These are phyloP conservation scores for Exophiala bonariae DNA, from an alignment of 2,329 filamentous ascomycete species.

Conservation along the genomic window DNA sequence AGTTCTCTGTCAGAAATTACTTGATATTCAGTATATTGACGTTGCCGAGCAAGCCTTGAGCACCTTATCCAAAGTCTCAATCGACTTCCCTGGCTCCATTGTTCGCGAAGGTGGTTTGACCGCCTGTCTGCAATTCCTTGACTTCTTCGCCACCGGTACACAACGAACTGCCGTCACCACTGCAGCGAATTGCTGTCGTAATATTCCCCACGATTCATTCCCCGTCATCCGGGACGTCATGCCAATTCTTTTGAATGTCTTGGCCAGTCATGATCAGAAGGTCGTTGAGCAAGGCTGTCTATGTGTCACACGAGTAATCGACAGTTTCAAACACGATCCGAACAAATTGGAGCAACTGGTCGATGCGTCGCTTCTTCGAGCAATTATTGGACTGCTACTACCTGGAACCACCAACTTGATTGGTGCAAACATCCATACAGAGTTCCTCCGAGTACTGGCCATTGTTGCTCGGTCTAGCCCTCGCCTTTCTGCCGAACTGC, in stretches of 20 bases:
- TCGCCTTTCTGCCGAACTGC: conserved; percentile 79
- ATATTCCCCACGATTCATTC: conserved; percentile 93
- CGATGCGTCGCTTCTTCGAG: conserved; percentile 80
- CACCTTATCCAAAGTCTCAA: conserved; percentile 95
- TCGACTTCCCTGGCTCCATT: conserved; percentile 92
- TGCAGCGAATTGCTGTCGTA: conserved; percentile 96
- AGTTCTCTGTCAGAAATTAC: conserved; percentile 87
- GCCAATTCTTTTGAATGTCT: conserved; percentile 87
- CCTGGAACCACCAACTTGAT: conserved; percentile 96
- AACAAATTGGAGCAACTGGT: conserved; percentile 90
- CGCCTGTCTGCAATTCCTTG: conserved; percentile 92
- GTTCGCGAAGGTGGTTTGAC: conserved; percentile 93
- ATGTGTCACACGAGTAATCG: conserved; percentile 92
- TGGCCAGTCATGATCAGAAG: conserved; percentile 89
- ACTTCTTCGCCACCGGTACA: conserved; percentile 97
- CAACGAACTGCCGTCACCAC: conserved; percentile 96
- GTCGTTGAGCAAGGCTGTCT: conserved; percentile 96
- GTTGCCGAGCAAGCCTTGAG: conserved; percentile 94
- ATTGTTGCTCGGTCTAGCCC: conserved; percentile 90
- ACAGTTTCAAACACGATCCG: conserved; percentile 90
- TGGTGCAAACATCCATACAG: conserved; percentile 89
- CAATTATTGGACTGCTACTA: conserved; percentile 80
- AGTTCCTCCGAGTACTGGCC: conserved; percentile 87
- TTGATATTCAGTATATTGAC: conserved; percentile 97
- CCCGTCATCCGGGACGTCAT: conserved; percentile 90